phyloP scores from a whole-genome alignment of 148 eudicot genomes.

The Rheum nobile region DNA sequence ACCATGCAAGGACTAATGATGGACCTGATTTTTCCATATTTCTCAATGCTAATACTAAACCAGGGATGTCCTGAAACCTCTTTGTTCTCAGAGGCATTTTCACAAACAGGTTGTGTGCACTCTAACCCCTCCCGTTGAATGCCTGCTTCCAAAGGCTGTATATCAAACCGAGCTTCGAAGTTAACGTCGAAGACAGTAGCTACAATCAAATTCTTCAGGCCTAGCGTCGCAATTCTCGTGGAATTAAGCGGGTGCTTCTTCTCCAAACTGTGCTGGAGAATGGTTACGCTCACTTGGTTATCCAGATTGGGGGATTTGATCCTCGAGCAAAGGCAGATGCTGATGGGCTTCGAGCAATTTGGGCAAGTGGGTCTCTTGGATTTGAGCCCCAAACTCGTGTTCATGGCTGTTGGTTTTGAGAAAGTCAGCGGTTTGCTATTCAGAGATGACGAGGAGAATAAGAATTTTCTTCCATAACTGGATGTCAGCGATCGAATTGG shows the following conservation, averaged over 20 bases:
- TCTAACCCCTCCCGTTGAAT: conserved; percentile 3
- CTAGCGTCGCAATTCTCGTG: conserved; percentile 53
- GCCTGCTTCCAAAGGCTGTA: conserved; percentile 17
- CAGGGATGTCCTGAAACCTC: conserved; percentile 1
- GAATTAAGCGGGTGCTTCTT: conserved; percentile 82
- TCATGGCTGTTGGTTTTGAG: conserved; percentile 16
- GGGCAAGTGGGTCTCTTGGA: conserved; percentile 73
- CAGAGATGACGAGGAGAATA: neutral
- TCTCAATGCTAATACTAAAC: conserved; percentile 29
- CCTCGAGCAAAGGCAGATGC: conserved; percentile 53
- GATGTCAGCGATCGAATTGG: neutral
- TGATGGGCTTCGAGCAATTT: conserved; percentile 61
- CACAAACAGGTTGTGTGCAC: conserved; percentile 26
- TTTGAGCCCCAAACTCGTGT: conserved; percentile 23
- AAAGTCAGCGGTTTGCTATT: neutral
- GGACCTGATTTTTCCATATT: conserved; percentile 39
- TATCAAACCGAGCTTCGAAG: conserved; percentile 38
- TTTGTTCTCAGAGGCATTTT: conserved; percentile 20
- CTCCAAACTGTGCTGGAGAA: conserved; percentile 76
- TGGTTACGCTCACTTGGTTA: conserved; percentile 50
- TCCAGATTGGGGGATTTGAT: conserved; percentile 44
- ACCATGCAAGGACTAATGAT: conserved; percentile 13
- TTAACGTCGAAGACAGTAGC: conserved; percentile 54
- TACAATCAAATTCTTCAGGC: conserved; percentile 44
- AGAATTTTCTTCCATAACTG: neutral